Base-by-base conservation (phyloP, 495 filamentous ascomycete species). In the Penicillium nucicola region DNA sequence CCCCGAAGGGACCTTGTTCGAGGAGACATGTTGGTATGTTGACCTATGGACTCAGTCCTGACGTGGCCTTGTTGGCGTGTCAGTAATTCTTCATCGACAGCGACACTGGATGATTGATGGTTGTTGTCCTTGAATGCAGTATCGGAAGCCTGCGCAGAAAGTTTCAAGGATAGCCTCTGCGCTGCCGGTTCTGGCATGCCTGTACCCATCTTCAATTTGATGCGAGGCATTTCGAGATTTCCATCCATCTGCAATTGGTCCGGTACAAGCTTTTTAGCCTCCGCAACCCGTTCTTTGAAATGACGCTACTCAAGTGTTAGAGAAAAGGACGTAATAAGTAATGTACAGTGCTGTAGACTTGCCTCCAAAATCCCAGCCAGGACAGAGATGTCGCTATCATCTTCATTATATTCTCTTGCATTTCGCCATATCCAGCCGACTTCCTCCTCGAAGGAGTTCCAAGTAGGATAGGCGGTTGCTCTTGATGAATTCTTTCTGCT, bases 351-450 rank as follows among this genome's bases (percentile, higher is more conserved):
- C 31, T 17, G 17, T 41, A 19, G 22, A 40, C 78, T 44, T 72
- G 89, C 89, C 79, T 95, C 81, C 11, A 96, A 77, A 28, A 89
- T 78, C 15, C 81, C 80, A 15, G 89, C 88, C 47, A 90, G 74
- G 15, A 76, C 70, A 42, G 78, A 85, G 33, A 96, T 87, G 13
- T 85, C 83, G 57, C 91, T 95, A 3, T 79, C 87, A 57, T 95
- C 90, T 58, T 95, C 90, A 56, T 96, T 96, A 68, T 91, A 96
- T 23, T 83, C 80, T 42, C 84, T 82, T 4, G 91, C 92, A 69
- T 96, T 96, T 32, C 77, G 80, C 88, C 90, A 95, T 23, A 96
- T 85, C 45, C 85, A 79, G 53, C 78, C 84, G 38, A 88, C 75
- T 50, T 86, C 88, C 11, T 87, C 81, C 65, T 91, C 89, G 50